Evolutionary conservation across 2,329 filamentous ascomycete genomes (phyloP), one percentile per base, ranked within the genome.

Genomic region (Exophiala aquamarina): DNA sequence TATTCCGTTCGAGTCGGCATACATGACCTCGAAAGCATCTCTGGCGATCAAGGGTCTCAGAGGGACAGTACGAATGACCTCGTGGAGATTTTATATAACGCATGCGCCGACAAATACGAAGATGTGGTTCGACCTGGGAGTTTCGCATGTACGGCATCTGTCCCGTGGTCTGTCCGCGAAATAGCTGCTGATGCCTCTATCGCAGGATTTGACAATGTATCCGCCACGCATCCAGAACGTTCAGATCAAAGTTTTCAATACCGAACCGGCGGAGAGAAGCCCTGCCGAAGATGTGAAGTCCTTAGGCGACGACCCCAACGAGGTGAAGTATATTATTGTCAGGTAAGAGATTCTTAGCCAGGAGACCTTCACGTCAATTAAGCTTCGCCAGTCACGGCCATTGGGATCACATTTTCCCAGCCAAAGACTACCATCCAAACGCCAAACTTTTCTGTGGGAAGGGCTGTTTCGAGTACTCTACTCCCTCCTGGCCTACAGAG

Each of bases 121-220:
- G 14, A 19, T 61, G 3, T 38, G 63, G 0, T 64, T 61, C 35
- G 61, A 65, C 35, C 52, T 65, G 3, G 60, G 60, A 2, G 46
- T 64, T 8, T 57, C 58, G 36, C 60, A 60, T 18, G 61, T 21
- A 58, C 52, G 35, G n/a, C n/a, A n/a, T n/a, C n/a, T n/a, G n/a
- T n/a, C n/a, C 41, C 61, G 28, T 59, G 5, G 4, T 7, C 4
- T 19, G 6, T 37, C 13, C 13, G 18, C 35, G 11, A 11, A 20
- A 37, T 11, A 37, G 35, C n/a, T 37, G 35, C 14, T 37, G 19
- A 49, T 54, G 19, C 13, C 5, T 19, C 13, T 13, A 13, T 15
- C n/a, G 19, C 35, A 37, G 35, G 35, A 37, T 3, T 18, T 37
- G n/a, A 57, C 13, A 36, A 54, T 37, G 35, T 37, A 37, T 37